phyloP scores from a whole-genome alignment of 2,329 filamentous ascomycete genomes.

The Fusarium miscanthi region DNA sequence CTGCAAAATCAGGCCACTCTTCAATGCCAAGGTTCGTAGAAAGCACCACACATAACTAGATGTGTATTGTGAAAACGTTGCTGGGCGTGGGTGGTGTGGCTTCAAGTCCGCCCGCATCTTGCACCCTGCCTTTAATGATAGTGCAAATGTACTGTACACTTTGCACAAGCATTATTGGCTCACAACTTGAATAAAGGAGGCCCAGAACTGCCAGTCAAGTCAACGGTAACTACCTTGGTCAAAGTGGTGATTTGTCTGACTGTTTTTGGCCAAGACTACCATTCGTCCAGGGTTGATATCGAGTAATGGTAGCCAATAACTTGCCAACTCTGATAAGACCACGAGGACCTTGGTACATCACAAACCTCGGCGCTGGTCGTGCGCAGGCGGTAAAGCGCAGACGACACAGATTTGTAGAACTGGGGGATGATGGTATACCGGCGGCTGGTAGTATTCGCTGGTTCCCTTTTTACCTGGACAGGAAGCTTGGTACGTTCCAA shows the following conservation, averaged over 20 bases:
- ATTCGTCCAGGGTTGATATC: conserved; percentile 3
- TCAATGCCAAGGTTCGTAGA: conserved; percentile 27
- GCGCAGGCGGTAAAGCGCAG: conserved; percentile 6
- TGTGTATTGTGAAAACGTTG: conserved; percentile 28
- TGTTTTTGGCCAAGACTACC: neutral
- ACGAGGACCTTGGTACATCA: neutral
- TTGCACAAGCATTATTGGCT: neutral
- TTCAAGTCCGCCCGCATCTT: conserved; percentile 36
- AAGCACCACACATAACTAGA: conserved; percentile 1
- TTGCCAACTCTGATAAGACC: neutral
- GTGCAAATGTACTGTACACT: neutral
- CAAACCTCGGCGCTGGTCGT: neutral
- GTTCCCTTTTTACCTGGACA: conserved; percentile 34
- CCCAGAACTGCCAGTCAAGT: neutral
- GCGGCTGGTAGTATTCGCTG: neutral
- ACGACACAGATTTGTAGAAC: neutral
- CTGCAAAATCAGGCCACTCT: conserved; percentile 40
- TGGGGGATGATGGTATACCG: neutral
- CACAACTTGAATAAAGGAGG: neutral
- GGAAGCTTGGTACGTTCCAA: conserved; percentile 36
- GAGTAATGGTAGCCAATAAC: neutral
- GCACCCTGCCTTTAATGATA: conserved; percentile 8
- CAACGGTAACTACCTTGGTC: neutral
- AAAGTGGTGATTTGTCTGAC: neutral
- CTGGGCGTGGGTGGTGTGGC: conserved; percentile 36